A percentile compares a stretch with the other conserved stretches of the same genome.
These are phyloP conservation scores for Collybia nuda DNA, from an alignment of 768 basidiomycete genomes.

Conservation along the genomic window DNA sequence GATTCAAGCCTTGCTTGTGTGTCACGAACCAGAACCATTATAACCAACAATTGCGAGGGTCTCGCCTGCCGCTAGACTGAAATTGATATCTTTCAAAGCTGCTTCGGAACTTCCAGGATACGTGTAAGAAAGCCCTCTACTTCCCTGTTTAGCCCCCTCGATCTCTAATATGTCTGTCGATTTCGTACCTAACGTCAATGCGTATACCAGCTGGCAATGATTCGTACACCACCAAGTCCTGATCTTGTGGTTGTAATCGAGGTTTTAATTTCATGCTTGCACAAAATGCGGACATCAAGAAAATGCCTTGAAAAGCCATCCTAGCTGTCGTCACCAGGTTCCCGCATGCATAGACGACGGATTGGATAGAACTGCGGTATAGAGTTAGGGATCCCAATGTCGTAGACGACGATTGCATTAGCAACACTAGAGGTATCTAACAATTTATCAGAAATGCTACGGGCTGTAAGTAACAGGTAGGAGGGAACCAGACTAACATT, in stretches of 20 bases:
- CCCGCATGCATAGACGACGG: constrained; percentile 64
- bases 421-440: constrained; percentile 74
- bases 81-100: constrained; percentile 67
- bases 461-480: constrained; percentile 15
- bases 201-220: constrained; percentile 57
- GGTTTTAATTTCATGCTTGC: constrained; percentile 74
- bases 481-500: constrained; percentile 51
- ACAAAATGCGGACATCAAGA: constrained; percentile 84
- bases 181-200: constrained; percentile 65
- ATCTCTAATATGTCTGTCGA: constrained; percentile 4
- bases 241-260: constrained; percentile 59
- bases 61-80: constrained; percentile 73
- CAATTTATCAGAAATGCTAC: constrained; percentile 13
- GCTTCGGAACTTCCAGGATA: constrained; percentile 76
- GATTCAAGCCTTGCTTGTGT: neutral
- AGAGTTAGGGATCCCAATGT: constrained; percentile 81
- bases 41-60: constrained; percentile 83
- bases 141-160: constrained; percentile 8
- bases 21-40: constrained; percentile 73
- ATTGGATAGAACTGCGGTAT: constrained; percentile 77
- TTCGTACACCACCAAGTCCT: constrained; percentile 49
- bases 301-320: constrained; percentile 83
- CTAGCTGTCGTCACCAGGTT: constrained; percentile 61
- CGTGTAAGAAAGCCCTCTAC: constrained; percentile 57
- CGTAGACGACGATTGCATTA: constrained; percentile 69